A percentile compares a stretch with the other conserved stretches of the same genome.
These are phyloP conservation scores for Diplosphaera chodatii DNA, from an alignment of 139 green algal species.

Conservation along the genomic window DNA sequence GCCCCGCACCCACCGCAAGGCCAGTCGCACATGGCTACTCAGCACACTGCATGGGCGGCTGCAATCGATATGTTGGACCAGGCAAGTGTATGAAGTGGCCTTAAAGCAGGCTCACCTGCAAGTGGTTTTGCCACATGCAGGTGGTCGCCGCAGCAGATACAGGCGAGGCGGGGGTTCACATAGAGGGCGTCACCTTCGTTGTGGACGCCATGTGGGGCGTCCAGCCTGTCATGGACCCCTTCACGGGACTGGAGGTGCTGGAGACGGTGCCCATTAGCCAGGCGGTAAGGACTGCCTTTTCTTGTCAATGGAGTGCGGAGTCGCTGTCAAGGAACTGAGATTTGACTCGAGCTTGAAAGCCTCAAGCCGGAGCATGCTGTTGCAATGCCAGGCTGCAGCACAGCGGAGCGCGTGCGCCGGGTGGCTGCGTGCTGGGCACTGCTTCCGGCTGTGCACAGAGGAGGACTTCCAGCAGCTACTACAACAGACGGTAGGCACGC, in stretches of 20 bases:
- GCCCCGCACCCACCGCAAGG: slow-evolving; percentile 59
- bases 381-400: background rate
- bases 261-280: background rate
- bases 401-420: slow-evolving; percentile 87
- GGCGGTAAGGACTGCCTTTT: background rate
- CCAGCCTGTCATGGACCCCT: slow-evolving; percentile 38
- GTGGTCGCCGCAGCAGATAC: slow-evolving; percentile 88
- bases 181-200: slow-evolving; percentile 82
- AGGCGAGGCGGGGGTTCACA: slow-evolving; percentile 80
- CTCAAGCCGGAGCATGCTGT: too few relatives aligned
- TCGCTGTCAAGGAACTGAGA: too few relatives aligned
- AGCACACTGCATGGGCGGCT: too few relatives aligned
- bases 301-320: too few relatives aligned
- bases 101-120: too few relatives aligned
- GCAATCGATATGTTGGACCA: too few relatives aligned
- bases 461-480: slow-evolving; percentile 38
- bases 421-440: slow-evolving; percentile 70
- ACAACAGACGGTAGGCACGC: background rate
- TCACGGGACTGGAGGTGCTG: background rate
- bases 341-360: too few relatives aligned
- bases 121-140: too few relatives aligned
- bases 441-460: slow-evolving; percentile 81
- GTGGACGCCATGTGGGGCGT: slow-evolving; percentile 85
- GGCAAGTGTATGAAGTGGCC: too few relatives aligned
- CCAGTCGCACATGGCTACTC: too few relatives aligned